Evolutionary conservation across 129 eudicot genomes (phyloP).

Genomic region (Mikania micrantha): DNA sequence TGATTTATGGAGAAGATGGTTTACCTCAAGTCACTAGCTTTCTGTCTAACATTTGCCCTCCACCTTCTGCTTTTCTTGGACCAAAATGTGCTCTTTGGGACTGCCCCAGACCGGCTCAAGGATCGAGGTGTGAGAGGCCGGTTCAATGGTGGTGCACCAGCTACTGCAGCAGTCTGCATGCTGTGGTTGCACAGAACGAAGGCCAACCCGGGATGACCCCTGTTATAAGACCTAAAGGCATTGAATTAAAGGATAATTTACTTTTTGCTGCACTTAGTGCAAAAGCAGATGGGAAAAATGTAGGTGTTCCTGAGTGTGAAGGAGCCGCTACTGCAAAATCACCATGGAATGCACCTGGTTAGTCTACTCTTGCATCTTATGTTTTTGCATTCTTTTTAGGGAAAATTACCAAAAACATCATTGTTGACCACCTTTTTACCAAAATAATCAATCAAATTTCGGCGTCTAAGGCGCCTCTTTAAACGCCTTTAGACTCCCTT

Average conservation of each 20-base stretch:
- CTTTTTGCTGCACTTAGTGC: constrained; percentile 78
- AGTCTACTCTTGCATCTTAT: constrained; percentile 1
- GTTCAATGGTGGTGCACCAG: constrained; percentile 58
- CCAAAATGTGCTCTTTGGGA: constrained; percentile 97
- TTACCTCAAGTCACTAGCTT: constrained; percentile 34
- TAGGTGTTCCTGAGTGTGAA: constrained; percentile 85
- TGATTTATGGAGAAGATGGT: constrained; percentile 32
- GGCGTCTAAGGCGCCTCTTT: no score
- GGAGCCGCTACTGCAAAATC: constrained; percentile 87
- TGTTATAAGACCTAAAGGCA: constrained; percentile 73
- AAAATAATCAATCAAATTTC: no score
- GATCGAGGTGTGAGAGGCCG: constrained; percentile 36
- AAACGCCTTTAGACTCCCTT: no score
- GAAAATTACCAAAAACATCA: no score
- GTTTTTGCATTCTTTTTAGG: no score
- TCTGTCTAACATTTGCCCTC: constrained; percentile 52
- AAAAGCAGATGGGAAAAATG: constrained; percentile 71
- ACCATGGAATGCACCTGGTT: constrained; percentile 94
- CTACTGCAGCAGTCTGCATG: constrained; percentile 69
- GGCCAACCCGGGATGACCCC: constrained; percentile 74
- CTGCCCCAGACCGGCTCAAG: constrained; percentile 43
- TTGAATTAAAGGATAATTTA: constrained; percentile 72
- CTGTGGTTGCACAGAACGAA: constrained; percentile 64
- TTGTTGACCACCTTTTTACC: no score
- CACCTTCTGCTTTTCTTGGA: constrained; percentile 84